Conservation (phyloP, 225 moss, liverwort and hornwort species). For the Lunularia cruciata region DNA sequence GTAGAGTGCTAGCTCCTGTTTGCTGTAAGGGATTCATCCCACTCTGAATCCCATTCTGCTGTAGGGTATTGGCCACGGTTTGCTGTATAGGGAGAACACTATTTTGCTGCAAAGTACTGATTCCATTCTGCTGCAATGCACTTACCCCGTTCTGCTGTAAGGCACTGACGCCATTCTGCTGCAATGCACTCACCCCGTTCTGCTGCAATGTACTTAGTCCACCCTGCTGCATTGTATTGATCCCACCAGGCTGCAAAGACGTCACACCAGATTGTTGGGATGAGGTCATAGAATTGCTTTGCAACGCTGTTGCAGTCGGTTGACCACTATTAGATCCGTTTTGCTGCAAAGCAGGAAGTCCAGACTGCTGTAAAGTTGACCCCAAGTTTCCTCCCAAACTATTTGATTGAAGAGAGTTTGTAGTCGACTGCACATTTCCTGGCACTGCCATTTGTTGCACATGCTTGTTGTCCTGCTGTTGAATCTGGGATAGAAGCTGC, state of each 20-base stretch:
- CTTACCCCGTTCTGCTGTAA: conserved; percentile 32
- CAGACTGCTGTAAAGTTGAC: conserved; percentile 57
- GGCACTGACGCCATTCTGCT: conserved; percentile 26
- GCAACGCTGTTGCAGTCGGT: conserved; percentile 54
- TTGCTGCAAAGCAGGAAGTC: conserved; percentile 54
- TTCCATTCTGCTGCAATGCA: conserved; percentile 38
- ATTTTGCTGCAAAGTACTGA: conserved; percentile 26
- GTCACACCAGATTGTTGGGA: conserved; percentile 50
- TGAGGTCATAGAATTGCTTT: conserved; percentile 48
- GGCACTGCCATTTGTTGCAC: conserved; percentile 52
- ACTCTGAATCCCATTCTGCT: conserved; percentile 35
- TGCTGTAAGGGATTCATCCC: conserved; percentile 51
- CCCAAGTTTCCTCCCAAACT: conserved; percentile 55
- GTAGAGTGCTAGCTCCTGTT: conserved; percentile 47
- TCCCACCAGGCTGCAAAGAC: conserved; percentile 49
- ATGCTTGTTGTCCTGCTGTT: conserved; percentile 69
- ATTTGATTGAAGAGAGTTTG: conserved; percentile 55
- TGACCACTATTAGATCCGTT: conserved; percentile 53
- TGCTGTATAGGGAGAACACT: conserved; percentile 38
- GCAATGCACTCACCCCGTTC: conserved; percentile 34
- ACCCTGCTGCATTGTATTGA: conserved; percentile 48
- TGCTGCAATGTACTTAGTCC: conserved; percentile 34
- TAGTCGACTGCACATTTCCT: conserved; percentile 51
- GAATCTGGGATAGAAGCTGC: conserved; percentile 83
- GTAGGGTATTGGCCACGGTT: conserved; percentile 50